Evolutionary conservation across 768 basidiomycete genomes (phyloP), one percentile per base, ranked within the genome.

Genomic region (Thelephora ganbajun): DNA sequence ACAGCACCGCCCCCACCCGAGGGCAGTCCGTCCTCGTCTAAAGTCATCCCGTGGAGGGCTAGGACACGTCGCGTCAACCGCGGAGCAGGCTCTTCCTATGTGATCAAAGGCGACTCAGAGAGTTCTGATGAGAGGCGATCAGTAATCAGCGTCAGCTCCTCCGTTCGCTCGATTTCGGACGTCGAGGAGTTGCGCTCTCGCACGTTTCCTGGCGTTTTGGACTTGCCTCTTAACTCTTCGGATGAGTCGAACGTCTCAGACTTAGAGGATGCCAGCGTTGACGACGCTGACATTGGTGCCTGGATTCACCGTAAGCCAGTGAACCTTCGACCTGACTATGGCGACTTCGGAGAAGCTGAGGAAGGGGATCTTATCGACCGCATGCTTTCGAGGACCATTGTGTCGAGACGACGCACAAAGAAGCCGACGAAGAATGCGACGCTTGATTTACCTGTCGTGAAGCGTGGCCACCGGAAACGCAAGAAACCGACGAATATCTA

Each of bases 101-200:
- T 73, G 5, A 68, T 83, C 46, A 73, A 64, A 51, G 82, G 80
- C 6, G 83, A 83, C 52, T 60, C 77, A 1, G 80, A 83, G 56
- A 81, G 78, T 60, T 72, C 72, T 19, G 72, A 74, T 33, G 57
- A 63, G 22, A 63, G 61, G 20, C 48, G 1, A 22, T 47, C 37
- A 20, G 35, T 36, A 3, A 41, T 41, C 39, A 22, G 22, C 18
- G 22, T 41, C 39, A 14, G 41, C 39, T 36, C 33, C 37, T 18
- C 9, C 43, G 36, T 26, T 42, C 13, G 16, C 9, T 37, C 34
- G 34, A 53, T 46, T 12, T 26, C 43, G n/a, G 52, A 54, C n/a
- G 49, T 33, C 14, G 47, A 53, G 33, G 50, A 34, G 13, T 35
- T 33, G 1, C 23, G 48, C 44, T 39, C 23, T 46, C 34, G 51